phyloP scores from a whole-genome alignment of 768 basidiomycete genomes.

The Galerina marginata region DNA sequence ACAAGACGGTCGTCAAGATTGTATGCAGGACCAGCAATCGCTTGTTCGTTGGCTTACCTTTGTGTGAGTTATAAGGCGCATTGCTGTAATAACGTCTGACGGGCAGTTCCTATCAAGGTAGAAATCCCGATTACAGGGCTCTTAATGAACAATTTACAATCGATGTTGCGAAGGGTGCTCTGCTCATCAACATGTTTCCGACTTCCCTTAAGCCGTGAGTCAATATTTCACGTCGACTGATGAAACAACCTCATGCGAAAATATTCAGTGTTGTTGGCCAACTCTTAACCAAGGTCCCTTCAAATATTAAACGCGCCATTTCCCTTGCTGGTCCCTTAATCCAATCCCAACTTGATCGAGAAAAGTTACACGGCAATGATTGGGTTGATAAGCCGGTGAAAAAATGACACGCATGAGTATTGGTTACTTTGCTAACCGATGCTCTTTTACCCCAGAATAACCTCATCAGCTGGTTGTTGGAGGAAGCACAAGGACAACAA shows the following conservation, averaged over 20 bases:
- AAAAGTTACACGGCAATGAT: constrained; percentile 2
- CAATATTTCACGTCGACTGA: too few species aligned
- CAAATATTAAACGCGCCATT: constrained; percentile 12
- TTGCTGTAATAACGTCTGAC: not conserved
- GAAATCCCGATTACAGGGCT: constrained; percentile 24
- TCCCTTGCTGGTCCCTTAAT: constrained; percentile 17
- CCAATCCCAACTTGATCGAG: constrained; percentile 16
- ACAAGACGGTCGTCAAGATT: constrained; percentile 37
- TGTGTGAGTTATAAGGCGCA: constrained; percentile 36
- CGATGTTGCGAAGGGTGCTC: constrained; percentile 18
- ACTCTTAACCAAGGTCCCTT: constrained; percentile 16
- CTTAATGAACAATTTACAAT: constrained; percentile 21
- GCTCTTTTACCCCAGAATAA: constrained; percentile 24
- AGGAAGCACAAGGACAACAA: constrained; percentile 29
- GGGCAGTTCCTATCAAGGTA: constrained; percentile 10
- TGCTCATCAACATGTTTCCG: constrained; percentile 22
- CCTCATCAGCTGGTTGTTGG: constrained; percentile 34
- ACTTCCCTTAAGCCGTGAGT: constrained; percentile 25
- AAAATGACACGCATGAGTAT: not conserved
- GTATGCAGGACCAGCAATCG: constrained; percentile 46
- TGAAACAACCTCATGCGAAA: not conserved
- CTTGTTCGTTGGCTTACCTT: constrained; percentile 50
- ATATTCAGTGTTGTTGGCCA: constrained; percentile 19
- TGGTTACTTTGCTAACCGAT: not conserved
- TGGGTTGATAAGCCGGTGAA: constrained; percentile 15